Conservation (phyloP, 345 rosid species). For the Murraya koenigii region DNA sequence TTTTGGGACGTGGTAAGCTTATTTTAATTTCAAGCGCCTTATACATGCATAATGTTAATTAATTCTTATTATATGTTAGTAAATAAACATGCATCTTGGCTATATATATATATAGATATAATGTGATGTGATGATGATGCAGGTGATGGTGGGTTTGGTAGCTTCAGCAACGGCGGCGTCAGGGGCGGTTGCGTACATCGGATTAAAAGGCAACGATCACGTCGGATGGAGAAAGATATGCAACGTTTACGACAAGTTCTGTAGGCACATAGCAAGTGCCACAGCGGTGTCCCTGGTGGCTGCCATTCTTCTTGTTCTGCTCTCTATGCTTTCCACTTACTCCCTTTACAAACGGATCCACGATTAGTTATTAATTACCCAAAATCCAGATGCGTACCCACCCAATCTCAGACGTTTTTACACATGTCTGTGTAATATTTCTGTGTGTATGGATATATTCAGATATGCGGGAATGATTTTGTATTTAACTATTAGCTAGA, state of each 20-base stretch:
- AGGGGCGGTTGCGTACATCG: conserved; percentile 69
- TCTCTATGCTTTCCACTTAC: conserved; percentile 43
- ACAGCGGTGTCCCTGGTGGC: conserved; percentile 49
- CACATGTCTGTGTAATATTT: no score
- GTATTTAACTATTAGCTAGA: no score
- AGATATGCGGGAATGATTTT: no score
- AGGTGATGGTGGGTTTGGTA: conserved; percentile 72
- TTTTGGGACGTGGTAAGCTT: conserved; percentile 52
- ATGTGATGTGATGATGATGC: conserved; percentile 11
- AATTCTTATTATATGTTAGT: no score
- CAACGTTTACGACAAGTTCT: conserved; percentile 53
- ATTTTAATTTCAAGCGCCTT: background rate
- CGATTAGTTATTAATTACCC: background rate
- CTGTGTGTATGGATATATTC: no score
- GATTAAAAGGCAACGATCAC: conserved; percentile 62
- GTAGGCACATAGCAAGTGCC: conserved; percentile 49
- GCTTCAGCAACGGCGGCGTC: conserved; percentile 81
- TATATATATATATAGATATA: no score
- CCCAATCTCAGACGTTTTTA: no score
- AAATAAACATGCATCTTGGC: no score
- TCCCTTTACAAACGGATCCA: conserved; percentile 43
- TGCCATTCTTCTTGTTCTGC: conserved; percentile 53
- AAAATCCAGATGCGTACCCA: no score
- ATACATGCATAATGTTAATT: no score
- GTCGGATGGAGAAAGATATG: conserved; percentile 54